phyloP scores from a whole-genome alignment of 2,329 filamentous ascomycete species.

The Pestalotiopsis fici region DNA sequence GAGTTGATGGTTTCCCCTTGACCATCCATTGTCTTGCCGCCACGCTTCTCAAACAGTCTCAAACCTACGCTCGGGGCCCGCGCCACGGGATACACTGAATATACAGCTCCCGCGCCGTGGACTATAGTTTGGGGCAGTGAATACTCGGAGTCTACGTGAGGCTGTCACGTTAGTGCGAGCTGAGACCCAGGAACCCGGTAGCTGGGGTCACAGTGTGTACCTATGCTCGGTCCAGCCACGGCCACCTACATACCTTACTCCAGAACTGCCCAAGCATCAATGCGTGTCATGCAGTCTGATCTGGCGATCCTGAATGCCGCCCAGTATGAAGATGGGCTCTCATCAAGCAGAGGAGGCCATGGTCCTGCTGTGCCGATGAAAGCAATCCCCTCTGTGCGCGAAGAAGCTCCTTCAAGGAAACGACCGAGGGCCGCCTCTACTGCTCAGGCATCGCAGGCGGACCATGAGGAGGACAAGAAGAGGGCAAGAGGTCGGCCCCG shows the following conservation, averaged over 20 bases:
- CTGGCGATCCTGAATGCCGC: constrained; percentile 49
- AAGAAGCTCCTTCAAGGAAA: constrained; percentile 27
- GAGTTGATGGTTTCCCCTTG: background rate
- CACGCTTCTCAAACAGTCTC: background rate
- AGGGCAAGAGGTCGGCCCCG: constrained; percentile 73
- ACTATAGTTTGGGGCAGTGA: background rate
- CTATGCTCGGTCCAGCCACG: background rate
- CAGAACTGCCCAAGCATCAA: background rate
- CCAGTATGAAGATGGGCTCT: constrained; percentile 40
- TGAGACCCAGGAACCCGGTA: background rate
- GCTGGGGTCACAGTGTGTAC: background rate
- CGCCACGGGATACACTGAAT: background rate
- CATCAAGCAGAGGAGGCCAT: constrained; percentile 15
- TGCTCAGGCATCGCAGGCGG: constrained; percentile 28
- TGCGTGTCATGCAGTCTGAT: constrained; percentile 29
- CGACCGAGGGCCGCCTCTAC: constrained; percentile 24
- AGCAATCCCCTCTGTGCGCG: constrained; percentile 12
- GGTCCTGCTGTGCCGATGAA: constrained; percentile 17
- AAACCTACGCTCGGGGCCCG: background rate
- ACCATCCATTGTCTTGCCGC: background rate
- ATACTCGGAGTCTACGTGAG: background rate
- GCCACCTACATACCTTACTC: background rate
- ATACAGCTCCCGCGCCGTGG: background rate
- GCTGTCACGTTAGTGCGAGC: background rate
- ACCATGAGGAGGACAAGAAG: constrained; percentile 51